Percentiles rank a stretch among this genome's conserved stretches.
These are phyloP conservation scores for Starmerella cellae DNA, from an alignment of 805 yeast genomes.

Conservation along the genomic window DNA sequence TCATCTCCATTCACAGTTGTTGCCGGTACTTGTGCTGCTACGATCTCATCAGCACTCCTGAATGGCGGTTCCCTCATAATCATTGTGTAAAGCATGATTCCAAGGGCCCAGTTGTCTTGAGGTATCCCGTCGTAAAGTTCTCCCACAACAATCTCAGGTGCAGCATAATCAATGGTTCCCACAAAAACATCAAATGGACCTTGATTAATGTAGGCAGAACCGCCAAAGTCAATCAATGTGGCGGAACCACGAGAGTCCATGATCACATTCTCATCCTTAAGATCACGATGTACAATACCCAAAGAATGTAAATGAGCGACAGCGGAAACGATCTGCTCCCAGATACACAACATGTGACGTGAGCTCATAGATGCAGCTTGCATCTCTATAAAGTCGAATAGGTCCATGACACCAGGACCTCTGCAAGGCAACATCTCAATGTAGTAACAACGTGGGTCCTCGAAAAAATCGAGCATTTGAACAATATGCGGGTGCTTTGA, in stretches of 20 bases:
- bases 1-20: background rate
- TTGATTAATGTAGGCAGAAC: slow-evolving; percentile 77
- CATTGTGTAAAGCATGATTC: slow-evolving; percentile 77
- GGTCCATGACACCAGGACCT: slow-evolving; percentile 64
- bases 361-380: background rate
- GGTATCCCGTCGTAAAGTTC: slow-evolving; percentile 82
- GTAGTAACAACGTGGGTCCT: slow-evolving; percentile 79
- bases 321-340: slow-evolving; percentile 58
- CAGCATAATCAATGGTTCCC: slow-evolving; percentile 94
- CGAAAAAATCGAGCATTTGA: slow-evolving; percentile 79
- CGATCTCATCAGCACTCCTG: slow-evolving; percentile 85
- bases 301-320: slow-evolving; percentile 63
- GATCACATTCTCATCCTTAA: slow-evolving; percentile 87
- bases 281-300: slow-evolving; percentile 87
- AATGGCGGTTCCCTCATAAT: slow-evolving; percentile 91
- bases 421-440: slow-evolving; percentile 89
- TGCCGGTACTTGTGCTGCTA: slow-evolving; percentile 59
- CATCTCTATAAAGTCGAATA: slow-evolving; percentile 76
- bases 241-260: slow-evolving; percentile 64
- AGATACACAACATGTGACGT: slow-evolving; percentile 6
- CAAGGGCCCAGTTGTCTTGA: slow-evolving; percentile 96
- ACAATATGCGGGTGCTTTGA: slow-evolving; percentile 81
- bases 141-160: slow-evolving; percentile 89
- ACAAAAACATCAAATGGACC: slow-evolving; percentile 97
- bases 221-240: slow-evolving; percentile 86